phyloP scores from a whole-genome alignment of 768 basidiomycete genomes.

The Podaxis sp. region DNA sequence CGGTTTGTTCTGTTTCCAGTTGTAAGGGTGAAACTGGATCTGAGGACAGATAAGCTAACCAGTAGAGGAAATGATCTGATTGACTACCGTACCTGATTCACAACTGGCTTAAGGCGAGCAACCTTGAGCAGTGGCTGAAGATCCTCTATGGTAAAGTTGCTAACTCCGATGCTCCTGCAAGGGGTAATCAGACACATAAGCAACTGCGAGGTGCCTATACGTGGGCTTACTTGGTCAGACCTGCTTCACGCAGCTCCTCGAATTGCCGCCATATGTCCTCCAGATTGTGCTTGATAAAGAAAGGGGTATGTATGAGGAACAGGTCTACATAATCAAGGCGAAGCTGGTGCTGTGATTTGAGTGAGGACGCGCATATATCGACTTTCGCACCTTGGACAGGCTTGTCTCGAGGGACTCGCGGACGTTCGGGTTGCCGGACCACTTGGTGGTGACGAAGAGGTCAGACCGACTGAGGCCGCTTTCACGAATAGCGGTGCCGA shows the following conservation, averaged over 20 bases:
- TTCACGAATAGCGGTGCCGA: slow-evolving; percentile 24
- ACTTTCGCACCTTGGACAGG: slow-evolving; percentile 40
- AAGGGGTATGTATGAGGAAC: slow-evolving; percentile 63
- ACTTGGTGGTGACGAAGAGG: slow-evolving; percentile 56
- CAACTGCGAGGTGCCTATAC: background rate
- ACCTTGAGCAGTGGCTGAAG: slow-evolving; percentile 47
- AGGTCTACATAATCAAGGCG: slow-evolving; percentile 59
- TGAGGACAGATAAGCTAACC: slow-evolving; percentile 19
- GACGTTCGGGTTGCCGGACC: slow-evolving; percentile 30
- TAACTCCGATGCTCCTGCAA: slow-evolving; percentile 66
- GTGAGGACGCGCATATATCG: background rate
- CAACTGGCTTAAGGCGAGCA: slow-evolving; percentile 56
- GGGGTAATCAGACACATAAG: slow-evolving; percentile 9
- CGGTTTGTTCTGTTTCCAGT: slow-evolving; percentile 46
- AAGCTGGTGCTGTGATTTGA: slow-evolving; percentile 35
- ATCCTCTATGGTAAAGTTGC: slow-evolving; percentile 55
- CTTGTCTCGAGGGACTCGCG: slow-evolving; percentile 41
- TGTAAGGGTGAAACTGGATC: slow-evolving; percentile 73
- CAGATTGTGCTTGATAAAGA: slow-evolving; percentile 24
- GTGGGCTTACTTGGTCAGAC: slow-evolving; percentile 33
- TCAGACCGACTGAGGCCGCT: slow-evolving; percentile 41
- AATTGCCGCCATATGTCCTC: slow-evolving; percentile 49
- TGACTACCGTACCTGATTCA: slow-evolving; percentile 57
- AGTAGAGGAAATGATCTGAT: background rate
- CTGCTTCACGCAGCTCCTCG: slow-evolving; percentile 46